phyloP scores from a whole-genome alignment of 169 alveolate genomes.

The Perkinsus olseni region DNA sequence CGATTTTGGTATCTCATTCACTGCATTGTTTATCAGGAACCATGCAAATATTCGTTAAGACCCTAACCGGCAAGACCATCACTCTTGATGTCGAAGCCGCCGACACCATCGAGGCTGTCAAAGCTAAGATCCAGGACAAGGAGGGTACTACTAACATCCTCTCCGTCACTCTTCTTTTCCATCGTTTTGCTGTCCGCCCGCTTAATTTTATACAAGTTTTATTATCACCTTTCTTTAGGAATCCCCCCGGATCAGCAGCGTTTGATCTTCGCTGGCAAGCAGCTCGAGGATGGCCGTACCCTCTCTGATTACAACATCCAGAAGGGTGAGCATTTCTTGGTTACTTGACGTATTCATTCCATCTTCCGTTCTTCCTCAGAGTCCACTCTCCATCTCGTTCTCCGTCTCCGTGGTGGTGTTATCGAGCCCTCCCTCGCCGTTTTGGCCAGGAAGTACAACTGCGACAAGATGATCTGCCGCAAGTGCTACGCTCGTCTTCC shows the following conservation, averaged over 20 bases:
- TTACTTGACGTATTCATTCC: not conserved
- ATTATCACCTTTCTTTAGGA: constrained; percentile 15
- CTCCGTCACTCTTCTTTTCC: not conserved
- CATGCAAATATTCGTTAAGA: constrained; percentile 91
- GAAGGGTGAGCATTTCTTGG: constrained; percentile 54
- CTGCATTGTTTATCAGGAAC: not conserved
- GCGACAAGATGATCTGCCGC: constrained; percentile 92
- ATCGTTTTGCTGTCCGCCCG: not conserved
- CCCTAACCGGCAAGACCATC: constrained; percentile 92
- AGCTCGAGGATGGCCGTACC: constrained; percentile 96
- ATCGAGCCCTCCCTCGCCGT: constrained; percentile 97
- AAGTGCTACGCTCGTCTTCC: constrained; percentile 99
- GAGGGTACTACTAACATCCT: constrained; percentile 71
- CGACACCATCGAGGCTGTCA: constrained; percentile 93
- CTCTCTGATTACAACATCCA: constrained; percentile 96
- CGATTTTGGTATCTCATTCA: not conserved
- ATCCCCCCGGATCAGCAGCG: constrained; percentile 99
- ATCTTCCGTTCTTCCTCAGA: constrained; percentile 25
- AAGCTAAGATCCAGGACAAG: constrained; percentile 94
- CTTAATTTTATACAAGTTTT: not conserved
- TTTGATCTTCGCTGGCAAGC: constrained; percentile 97
- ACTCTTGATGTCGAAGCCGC: constrained; percentile 91
- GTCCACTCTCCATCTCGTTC: constrained; percentile 93
- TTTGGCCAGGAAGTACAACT: constrained; percentile 96
- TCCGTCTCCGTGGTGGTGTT: constrained; percentile 98